Conservation (phyloP, 495 filamentous ascomycete species). For the Cercophora samala region DNA sequence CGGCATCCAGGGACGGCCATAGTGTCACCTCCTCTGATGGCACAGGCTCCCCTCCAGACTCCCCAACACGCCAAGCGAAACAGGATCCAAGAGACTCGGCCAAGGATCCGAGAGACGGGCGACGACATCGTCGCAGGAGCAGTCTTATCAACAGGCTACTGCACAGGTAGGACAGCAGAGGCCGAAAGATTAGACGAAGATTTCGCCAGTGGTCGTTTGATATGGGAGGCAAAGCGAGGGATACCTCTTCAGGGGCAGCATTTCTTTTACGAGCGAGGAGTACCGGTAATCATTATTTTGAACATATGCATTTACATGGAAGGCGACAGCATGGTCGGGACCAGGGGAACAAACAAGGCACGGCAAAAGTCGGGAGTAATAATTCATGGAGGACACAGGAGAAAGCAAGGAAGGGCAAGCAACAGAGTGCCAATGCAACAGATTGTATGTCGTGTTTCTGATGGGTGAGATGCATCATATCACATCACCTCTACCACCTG, state of each 20-base stretch:
- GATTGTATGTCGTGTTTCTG: not conserved
- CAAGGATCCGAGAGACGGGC: not conserved
- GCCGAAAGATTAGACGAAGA: not conserved
- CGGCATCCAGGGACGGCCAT: slow-evolving; percentile 23
- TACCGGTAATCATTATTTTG: slow-evolving; percentile 13
- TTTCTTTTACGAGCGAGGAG: slow-evolving; percentile 17
- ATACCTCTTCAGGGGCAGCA: slow-evolving; percentile 1
- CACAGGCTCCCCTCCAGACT: slow-evolving; percentile 20
- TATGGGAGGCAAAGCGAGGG: not conserved
- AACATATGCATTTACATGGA: slow-evolving; percentile 9
- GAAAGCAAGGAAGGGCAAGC: not conserved
- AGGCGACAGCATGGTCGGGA: not conserved
- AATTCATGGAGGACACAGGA: not conserved
- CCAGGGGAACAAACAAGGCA: not conserved
- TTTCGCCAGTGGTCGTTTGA: not conserved
- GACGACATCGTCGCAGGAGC: slow-evolving; percentile 9
- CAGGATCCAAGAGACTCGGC: slow-evolving; percentile 7
- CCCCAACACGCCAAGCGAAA: slow-evolving; percentile 12
- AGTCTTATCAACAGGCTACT: slow-evolving; percentile 21
- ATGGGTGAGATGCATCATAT: not conserved
- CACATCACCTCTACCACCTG: not conserved
- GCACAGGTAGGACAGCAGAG: slow-evolving; percentile 20
- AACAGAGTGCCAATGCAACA: not conserved
- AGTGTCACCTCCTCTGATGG: slow-evolving; percentile 16
- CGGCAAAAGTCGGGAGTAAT: not conserved